Percentiles rank a stretch among this genome's conserved stretches.
Evolutionary conservation across 306 rosid species (phyloP).

Genomic region (Datisca glomerata): DNA sequence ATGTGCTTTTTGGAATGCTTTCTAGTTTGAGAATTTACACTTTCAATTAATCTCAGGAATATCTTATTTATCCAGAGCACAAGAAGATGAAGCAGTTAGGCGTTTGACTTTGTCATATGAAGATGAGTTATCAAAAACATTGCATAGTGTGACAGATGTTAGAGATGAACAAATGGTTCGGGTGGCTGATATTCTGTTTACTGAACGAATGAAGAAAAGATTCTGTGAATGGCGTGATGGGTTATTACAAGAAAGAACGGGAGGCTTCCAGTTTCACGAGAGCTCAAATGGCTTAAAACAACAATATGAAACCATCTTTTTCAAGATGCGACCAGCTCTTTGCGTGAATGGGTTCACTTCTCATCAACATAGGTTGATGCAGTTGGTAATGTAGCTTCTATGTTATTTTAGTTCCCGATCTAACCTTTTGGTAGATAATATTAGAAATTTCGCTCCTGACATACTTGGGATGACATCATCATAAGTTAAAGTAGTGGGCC

Average conservation of each 20-base stretch:
- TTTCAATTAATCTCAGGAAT: slow-evolving; percentile 80
- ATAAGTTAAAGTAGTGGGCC: too few species aligned
- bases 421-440: neutral
- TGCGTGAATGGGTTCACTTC: slow-evolving; percentile 67
- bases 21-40: slow-evolving; percentile 38
- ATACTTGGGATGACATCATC: too few species aligned
- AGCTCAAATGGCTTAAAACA: slow-evolving; percentile 37
- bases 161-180: slow-evolving; percentile 24
- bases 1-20: slow-evolving; percentile 4
- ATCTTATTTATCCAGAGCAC: slow-evolving; percentile 89
- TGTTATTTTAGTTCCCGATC: neutral
- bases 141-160: slow-evolving; percentile 24
- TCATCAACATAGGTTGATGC: slow-evolving; percentile 71
- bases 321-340: slow-evolving; percentile 71
- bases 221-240: slow-evolving; percentile 75
- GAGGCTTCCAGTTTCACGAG: slow-evolving; percentile 32
- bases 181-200: slow-evolving; percentile 54
- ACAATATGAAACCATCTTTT: slow-evolving; percentile 56
- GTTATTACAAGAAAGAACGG: slow-evolving; percentile 33
- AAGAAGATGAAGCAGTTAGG: slow-evolving; percentile 56
- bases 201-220: slow-evolving; percentile 61
- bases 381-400: slow-evolving; percentile 36
- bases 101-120: slow-evolving; percentile 26
- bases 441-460: too few species aligned
- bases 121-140: slow-evolving; percentile 25